Conservation (phyloP, 2,329 filamentous ascomycete genomes). For the Xylaria sp. region DNA sequence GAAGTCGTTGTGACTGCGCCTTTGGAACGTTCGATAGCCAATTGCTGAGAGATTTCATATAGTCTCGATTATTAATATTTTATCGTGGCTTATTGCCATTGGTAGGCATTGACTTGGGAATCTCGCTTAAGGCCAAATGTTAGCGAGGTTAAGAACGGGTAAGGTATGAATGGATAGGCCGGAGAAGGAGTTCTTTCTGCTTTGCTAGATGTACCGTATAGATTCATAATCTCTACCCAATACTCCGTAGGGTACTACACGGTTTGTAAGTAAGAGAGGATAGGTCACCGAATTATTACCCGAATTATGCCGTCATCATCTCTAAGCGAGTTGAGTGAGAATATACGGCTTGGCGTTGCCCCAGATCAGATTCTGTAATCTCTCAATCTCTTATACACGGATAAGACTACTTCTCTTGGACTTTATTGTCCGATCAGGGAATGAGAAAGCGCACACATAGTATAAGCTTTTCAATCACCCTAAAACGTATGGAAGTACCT, state of each 20-base stretch:
- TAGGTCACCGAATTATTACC: conserved; percentile 5
- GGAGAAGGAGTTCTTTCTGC: neutral
- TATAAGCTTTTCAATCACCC: neutral
- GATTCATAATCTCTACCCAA: neutral
- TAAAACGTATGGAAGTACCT: neutral
- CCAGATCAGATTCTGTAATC: conserved; percentile 10
- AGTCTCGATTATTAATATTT: neutral
- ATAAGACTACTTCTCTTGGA: neutral
- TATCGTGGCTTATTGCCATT: neutral
- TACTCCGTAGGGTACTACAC: neutral
- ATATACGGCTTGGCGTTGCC: conserved; percentile 17
- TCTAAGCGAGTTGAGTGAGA: conserved; percentile 17
- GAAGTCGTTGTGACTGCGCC: neutral
- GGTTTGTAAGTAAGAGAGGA: neutral
- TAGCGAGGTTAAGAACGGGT: neutral
- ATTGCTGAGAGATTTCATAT: neutral
- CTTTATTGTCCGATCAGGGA: neutral
- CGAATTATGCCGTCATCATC: conserved; percentile 21
- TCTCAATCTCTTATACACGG: neutral
- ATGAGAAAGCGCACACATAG: neutral
- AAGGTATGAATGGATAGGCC: neutral
- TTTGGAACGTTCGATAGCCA: neutral
- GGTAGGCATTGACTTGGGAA: neutral
- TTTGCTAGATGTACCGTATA: neutral
- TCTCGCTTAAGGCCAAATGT: neutral